Base-by-base conservation (phyloP, 805 yeast species). In the Candida loeiensis region DNA sequence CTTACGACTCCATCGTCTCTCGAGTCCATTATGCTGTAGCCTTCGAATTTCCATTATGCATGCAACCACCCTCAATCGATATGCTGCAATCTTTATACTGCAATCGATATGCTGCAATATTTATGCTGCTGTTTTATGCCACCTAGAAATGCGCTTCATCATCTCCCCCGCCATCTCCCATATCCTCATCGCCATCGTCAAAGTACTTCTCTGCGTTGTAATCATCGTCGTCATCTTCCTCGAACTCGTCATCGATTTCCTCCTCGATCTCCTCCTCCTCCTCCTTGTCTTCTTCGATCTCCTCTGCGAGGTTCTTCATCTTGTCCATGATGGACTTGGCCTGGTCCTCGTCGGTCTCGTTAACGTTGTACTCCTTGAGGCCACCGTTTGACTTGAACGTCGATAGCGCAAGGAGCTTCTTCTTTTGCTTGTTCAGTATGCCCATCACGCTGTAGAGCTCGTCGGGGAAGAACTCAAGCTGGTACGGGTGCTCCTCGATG, bases 171-270 rank as follows among this genome's bases (percentile, higher is more conserved):
- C 72, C 82, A 27, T 71, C 81, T 15, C 69, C 78, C 28, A 74
- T 79, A 30, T 75, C 80, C 37, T 79, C 83, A 46, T 82, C 86
- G 32, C 82, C 84, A 48, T 76, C 82, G 54, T 83, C 89, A 53
- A 83, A 83, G 61, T 83, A 83, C 59, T 78, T 79, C 50, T 83
- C 91, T 6, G 91, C 91, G 51, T 83, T 83, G 53, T 83, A 83
- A 56, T 80, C 86, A 20, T 39, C 42, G 49, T 83, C 89, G 18
- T 82, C 88, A 41, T 82, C 84, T 47, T 81, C 88, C 45, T 79
- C 83, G 48, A 73, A 76, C 45, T 81, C 85, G 45, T 82, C 88
- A 50, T 82, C 87, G 34, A 66, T 63, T n/a, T 77, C 84, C 15
- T 65, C 72, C 24, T 77, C 82, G 8, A 61, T 67, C 7, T 52